Base-by-base conservation (phyloP, 2,329 filamentous ascomycete genomes). In the Fusarium bactridioides region DNA sequence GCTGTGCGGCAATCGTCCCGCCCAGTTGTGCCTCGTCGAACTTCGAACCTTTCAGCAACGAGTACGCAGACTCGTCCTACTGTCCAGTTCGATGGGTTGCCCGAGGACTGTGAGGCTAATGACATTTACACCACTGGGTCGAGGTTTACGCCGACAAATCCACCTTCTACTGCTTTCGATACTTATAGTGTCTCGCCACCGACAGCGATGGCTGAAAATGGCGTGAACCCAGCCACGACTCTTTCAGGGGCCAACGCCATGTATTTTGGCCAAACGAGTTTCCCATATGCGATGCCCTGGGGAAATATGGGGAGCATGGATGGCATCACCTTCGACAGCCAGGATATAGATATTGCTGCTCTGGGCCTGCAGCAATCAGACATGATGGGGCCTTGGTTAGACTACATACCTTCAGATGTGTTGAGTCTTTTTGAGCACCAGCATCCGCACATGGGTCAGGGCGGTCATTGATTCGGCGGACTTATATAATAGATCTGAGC, bases 281-380 rank as follows among this genome's bases (percentile, higher is more conserved):
- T 80, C 38, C 64, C 79, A 7, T 80, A 78, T 41, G 75, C 75
- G 19, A 74, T 79, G 53, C 64, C 74, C 3, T 82, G 81, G 81
- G 76, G 68, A n/a, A 72, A 76, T 10, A 75, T 78, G 69, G 79
- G 80, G 12, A 82, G 78, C 60, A 82, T 84, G 68, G 83, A 87
- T 51, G 82, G 83, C 70, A 91, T 94, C 82, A 90, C 92, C 69
- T 93, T 95, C 72, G 90, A 94, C 78, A 92, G 89, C 67, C 92
- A 93, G 70, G 92, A 95, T 72, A 89, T 95, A 38, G 92, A 95
- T 71, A 92, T 95, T 85, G 89, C 88, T 29, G 83, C 88, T 9
- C 82, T 94, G 23, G 90, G 89, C 0, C 68, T 86, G 43, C 82
- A 84, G 4, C 82, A 83, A 4, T 87, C 90, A 21, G 91, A 93